Conservation (phyloP, 208 protist species). For the Crithidia thermophila region DNA sequence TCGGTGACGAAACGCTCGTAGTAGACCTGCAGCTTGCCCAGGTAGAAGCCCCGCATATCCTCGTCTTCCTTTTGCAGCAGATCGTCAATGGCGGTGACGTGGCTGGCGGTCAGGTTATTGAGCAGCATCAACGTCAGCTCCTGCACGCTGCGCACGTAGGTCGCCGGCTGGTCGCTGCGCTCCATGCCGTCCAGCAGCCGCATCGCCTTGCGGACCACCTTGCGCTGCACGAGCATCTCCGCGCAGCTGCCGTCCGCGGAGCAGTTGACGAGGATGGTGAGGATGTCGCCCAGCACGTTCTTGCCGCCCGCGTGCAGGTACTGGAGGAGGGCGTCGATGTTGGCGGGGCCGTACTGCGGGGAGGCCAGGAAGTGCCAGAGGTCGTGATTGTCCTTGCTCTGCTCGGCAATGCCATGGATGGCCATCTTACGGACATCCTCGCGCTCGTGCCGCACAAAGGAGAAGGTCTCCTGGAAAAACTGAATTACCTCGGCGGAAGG, state of each 20-base stretch:
- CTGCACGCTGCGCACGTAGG: slow-evolving; percentile 51
- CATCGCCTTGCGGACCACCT: slow-evolving; percentile 77
- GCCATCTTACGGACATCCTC: slow-evolving; percentile 90
- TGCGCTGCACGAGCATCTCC: slow-evolving; percentile 68
- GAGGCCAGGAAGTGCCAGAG: slow-evolving; percentile 59
- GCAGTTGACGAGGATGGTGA: slow-evolving; percentile 86
- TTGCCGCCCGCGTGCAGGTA: slow-evolving; percentile 53
- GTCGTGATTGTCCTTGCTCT: slow-evolving; percentile 77
- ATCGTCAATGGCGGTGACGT: slow-evolving; percentile 75
- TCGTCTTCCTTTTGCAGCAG: slow-evolving; percentile 79
- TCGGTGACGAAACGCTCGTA: slow-evolving; percentile 42
- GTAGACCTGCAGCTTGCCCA: slow-evolving; percentile 70
- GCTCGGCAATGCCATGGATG: slow-evolving; percentile 65
- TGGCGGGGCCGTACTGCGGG: slow-evolving; percentile 35
- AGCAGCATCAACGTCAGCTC: slow-evolving; percentile 88
- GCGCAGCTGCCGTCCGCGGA: slow-evolving; percentile 67
- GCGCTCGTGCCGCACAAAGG: slow-evolving; percentile 62
- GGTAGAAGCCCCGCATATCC: slow-evolving; percentile 83
- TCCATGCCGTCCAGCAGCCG: slow-evolving; percentile 77
- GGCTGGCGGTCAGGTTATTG: slow-evolving; percentile 81
- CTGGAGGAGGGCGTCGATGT: slow-evolving; percentile 66
- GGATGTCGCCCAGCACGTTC: slow-evolving; percentile 64
- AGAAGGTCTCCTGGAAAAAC: slow-evolving; percentile 69
- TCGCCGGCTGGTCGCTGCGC: slow-evolving; percentile 30
- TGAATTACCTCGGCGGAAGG: slow-evolving; percentile 24